Evolutionary conservation across 495 filamentous ascomycete species (phyloP).

Genomic region (Penicillium herquei): DNA sequence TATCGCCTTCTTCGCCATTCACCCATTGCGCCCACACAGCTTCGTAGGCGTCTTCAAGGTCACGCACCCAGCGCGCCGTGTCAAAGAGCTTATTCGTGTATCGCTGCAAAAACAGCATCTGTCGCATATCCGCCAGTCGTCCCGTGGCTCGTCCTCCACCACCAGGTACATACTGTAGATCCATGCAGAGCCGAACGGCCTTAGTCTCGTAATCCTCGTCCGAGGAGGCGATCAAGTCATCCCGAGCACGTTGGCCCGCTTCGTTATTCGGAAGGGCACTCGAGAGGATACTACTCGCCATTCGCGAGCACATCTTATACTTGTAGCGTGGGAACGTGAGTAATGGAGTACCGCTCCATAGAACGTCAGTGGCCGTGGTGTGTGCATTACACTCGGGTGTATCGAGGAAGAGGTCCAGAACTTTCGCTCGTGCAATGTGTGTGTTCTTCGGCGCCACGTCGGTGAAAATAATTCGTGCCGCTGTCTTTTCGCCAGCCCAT

Average conservation of each 20-base stretch:
- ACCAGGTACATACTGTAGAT: constrained; percentile 58
- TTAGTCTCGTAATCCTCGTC: constrained; percentile 83
- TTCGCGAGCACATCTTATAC: constrained; percentile 99
- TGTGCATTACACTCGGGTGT: constrained; percentile 98
- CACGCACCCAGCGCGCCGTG: constrained; percentile 86
- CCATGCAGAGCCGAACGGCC: constrained; percentile 69
- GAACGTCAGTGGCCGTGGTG: constrained; percentile 92
- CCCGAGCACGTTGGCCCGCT: constrained; percentile 64
- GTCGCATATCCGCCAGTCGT: constrained; percentile 70
- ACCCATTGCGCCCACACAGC: constrained; percentile 89
- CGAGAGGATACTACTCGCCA: constrained; percentile 90
- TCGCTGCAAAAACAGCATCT: constrained; percentile 75
- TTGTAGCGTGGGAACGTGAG: constrained; percentile 90
- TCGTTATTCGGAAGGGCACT: constrained; percentile 75
- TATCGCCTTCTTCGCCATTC: constrained; percentile 82
- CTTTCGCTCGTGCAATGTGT: constrained; percentile 87
- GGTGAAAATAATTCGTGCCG: constrained; percentile 91
- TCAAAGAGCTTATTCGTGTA: constrained; percentile 88
- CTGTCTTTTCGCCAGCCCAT: constrained; percentile 86
- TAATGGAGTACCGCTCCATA: constrained; percentile 94
- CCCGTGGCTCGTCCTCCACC: constrained; percentile 59
- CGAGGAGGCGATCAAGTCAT: constrained; percentile 70
- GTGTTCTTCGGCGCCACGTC: constrained; percentile 94
- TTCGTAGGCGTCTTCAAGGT: constrained; percentile 86
- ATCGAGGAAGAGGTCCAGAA: constrained; percentile 94